phyloP scores from a whole-genome alignment of 306 rosid species.

The Herpetospermum pedunculosum region DNA sequence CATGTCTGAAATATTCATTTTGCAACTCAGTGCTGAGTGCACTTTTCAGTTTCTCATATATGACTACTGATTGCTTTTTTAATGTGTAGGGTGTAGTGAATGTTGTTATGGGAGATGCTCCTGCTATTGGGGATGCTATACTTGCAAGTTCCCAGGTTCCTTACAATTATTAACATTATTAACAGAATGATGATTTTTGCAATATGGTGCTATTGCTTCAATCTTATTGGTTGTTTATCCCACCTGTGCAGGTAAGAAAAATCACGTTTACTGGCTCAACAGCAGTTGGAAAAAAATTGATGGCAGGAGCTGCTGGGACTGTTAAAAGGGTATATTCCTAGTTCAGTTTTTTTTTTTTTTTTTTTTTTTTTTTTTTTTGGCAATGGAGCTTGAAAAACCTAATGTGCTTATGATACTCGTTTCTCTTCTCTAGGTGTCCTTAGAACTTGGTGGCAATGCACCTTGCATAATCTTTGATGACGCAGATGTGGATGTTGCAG shows the following conservation, averaged over 20 bases:
- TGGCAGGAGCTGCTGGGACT: conserved; percentile 92
- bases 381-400: conserved; percentile 10
- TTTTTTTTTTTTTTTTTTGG: no score
- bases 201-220: background rate
- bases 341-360: no score
- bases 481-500: conserved; percentile 86
- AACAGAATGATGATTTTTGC: background rate
- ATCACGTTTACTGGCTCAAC: conserved; percentile 97
- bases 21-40: background rate
- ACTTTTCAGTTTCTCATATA: background rate
- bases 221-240: background rate
- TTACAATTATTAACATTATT: background rate
- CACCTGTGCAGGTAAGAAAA: conserved; percentile 67
- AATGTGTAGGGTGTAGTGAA: conserved; percentile 77
- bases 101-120: conserved; percentile 90
- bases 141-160: conserved; percentile 80
- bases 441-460: conserved; percentile 98
- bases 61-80: conserved; percentile 22
- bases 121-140: conserved; percentile 74
- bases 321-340: conserved; percentile 67
- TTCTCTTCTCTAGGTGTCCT: conserved; percentile 55
- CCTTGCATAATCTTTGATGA: conserved; percentile 96
- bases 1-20: no score
- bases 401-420: conserved; percentile 6
- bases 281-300: conserved; percentile 90